A percentile compares a stretch with the other conserved stretches of the same genome.
These are phyloP conservation scores for Bremia lactucae DNA, from an alignment of 352 stramenopile genomes.

Conservation along the genomic window DNA sequence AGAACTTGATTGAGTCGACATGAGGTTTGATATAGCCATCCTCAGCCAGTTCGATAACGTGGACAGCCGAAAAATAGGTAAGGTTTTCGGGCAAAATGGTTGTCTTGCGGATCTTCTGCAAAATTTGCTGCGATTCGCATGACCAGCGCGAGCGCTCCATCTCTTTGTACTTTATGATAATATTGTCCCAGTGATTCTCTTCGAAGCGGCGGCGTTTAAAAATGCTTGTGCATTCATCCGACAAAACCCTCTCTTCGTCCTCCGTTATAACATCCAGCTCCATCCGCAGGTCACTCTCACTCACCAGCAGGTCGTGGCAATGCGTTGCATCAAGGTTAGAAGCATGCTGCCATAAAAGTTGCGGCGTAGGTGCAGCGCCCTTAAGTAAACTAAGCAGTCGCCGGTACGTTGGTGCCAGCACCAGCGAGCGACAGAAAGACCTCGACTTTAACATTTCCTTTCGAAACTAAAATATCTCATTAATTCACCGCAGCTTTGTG, in stretches of 20 bases:
- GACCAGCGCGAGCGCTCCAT: slow-evolving; percentile 82
- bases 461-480: too few relatives aligned
- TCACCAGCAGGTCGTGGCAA: slow-evolving; percentile 46
- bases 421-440: slow-evolving; percentile 4
- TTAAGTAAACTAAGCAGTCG: slow-evolving; percentile 3
- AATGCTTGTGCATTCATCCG: slow-evolving; percentile 56
- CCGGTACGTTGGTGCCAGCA: slow-evolving; percentile 2
- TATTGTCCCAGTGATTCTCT: slow-evolving; percentile 73
- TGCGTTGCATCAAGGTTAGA: slow-evolving; percentile 47
- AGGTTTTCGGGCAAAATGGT: slow-evolving; percentile 50
- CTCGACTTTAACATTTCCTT: slow-evolving; percentile 9
- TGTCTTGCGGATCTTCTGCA: slow-evolving; percentile 51
- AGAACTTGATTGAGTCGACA: slow-evolving; percentile 85
- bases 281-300: slow-evolving; percentile 48
- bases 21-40: slow-evolving; percentile 81
- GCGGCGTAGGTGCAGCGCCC: not conserved
- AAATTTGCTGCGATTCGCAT: slow-evolving; percentile 44
- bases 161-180: slow-evolving; percentile 85
- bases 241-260: slow-evolving; percentile 57
- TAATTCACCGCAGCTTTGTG: not conserved
- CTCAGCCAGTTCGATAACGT: slow-evolving; percentile 74
- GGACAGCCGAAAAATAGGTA: slow-evolving; percentile 59
- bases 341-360: slow-evolving; percentile 20
- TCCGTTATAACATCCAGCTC: slow-evolving; percentile 60
- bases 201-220: slow-evolving; percentile 71